Conservation (phyloP, 2,329 filamentous ascomycete genomes). For the Pezicula neosporulosa region DNA sequence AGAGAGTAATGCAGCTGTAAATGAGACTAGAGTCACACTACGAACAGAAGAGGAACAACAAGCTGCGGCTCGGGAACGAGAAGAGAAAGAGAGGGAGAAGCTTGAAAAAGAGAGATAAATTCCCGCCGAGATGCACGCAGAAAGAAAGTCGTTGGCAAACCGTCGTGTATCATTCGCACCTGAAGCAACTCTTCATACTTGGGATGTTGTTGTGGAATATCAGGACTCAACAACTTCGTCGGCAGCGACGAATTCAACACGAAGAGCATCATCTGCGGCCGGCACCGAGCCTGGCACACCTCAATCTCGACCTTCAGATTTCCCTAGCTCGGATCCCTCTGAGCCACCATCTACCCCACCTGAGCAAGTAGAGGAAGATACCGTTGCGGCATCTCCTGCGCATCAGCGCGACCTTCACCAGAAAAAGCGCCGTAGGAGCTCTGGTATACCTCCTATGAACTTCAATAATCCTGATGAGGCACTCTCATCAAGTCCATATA, state of each 20-base stretch:
- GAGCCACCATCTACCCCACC: slow-evolving; percentile 61
- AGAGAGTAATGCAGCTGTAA: slow-evolving; percentile 31
- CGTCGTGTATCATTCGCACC: slow-evolving; percentile 95
- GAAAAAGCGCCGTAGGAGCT: slow-evolving; percentile 59
- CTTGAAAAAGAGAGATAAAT: slow-evolving; percentile 57
- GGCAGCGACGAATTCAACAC: slow-evolving; percentile 69
- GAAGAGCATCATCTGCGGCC: slow-evolving; percentile 62
- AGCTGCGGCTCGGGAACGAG: slow-evolving; percentile 64
- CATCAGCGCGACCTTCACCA: slow-evolving; percentile 64
- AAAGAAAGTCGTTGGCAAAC: slow-evolving; percentile 90
- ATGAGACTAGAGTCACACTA: slow-evolving; percentile 54
- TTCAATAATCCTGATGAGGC: slow-evolving; percentile 64
- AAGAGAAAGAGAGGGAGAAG: slow-evolving; percentile 60
- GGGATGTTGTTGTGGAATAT: slow-evolving; percentile 83
- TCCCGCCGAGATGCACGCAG: slow-evolving; percentile 83
- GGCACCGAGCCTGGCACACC: slow-evolving; percentile 17
- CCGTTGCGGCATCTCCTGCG: slow-evolving; percentile 56
- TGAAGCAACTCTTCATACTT: slow-evolving; percentile 94
- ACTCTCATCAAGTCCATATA: slow-evolving; percentile 76
- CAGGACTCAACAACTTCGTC: slow-evolving; percentile 82
- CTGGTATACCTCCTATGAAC: slow-evolving; percentile 60
- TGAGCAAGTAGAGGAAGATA: slow-evolving; percentile 58
- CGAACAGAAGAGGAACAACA: slow-evolving; percentile 70
- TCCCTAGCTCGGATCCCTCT: slow-evolving; percentile 41
- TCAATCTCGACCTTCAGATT: slow-evolving; percentile 22